A percentile compares a stretch with the other conserved stretches of the same genome.
phyloP scores from a whole-genome alignment of 2,329 filamentous ascomycete genomes.

The Cercospora sp. region DNA sequence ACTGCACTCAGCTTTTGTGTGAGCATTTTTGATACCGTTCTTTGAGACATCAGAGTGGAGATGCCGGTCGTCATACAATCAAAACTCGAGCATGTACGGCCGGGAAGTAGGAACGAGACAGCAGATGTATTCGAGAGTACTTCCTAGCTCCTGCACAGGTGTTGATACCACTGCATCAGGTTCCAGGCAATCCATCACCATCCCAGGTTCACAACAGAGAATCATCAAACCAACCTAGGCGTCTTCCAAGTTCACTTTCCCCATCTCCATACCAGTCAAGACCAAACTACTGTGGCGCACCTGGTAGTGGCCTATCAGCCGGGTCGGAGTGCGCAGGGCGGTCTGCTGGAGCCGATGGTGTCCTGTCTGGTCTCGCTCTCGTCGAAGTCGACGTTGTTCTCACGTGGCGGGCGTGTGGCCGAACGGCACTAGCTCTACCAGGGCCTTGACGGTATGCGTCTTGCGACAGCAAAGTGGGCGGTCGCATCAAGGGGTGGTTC shows the following conservation, averaged over 20 bases:
- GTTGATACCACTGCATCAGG: neutral
- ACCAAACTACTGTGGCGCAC: conserved; percentile 9
- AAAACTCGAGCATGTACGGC: neutral
- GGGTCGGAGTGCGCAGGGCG: neutral
- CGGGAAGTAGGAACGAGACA: neutral
- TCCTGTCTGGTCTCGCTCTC: neutral
- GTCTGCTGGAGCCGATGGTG: conserved; percentile 3
- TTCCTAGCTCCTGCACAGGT: neutral
- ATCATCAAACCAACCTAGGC: neutral
- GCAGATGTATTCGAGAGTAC: neutral
- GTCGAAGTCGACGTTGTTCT: neutral
- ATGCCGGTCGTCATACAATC: neutral
- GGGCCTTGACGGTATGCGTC: conserved; percentile 17
- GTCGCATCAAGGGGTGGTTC: conserved; percentile 20
- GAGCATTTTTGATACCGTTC: neutral
- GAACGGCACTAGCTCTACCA: conserved; percentile 10
- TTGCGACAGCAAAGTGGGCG: conserved; percentile 11
- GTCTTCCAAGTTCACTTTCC: neutral
- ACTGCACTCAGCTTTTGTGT: neutral
- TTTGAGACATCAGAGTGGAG: neutral
- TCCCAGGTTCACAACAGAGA: conserved; percentile 1
- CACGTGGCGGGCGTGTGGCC: neutral
- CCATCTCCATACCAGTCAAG: conserved; percentile 11
- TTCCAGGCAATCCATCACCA: neutral
- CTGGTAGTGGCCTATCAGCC: neutral